A percentile compares a stretch with the other conserved stretches of the same genome.
These are phyloP conservation scores for Ophiorrhiza pumila DNA, from an alignment of 257 asterid genomes.

Conservation along the genomic window DNA sequence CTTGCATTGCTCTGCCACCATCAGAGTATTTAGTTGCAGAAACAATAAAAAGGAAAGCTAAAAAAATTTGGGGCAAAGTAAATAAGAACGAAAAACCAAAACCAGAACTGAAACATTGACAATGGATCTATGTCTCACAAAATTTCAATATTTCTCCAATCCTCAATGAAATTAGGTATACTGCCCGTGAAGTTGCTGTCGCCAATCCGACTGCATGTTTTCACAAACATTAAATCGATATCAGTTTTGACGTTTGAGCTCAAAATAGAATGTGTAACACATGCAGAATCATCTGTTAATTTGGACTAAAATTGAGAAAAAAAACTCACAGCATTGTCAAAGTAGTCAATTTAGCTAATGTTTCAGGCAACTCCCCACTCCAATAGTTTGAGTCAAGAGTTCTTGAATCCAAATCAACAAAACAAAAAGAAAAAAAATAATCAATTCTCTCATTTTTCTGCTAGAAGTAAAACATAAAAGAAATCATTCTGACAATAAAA, in stretches of 20 bases:
- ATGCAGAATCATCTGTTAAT: no score
- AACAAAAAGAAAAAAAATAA: no score
- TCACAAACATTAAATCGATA: not conserved
- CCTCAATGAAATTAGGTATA: constrained; percentile 47
- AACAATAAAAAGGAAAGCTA: not conserved
- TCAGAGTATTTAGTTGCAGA: not conserved
- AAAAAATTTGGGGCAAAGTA: no score
- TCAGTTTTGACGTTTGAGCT: no score
- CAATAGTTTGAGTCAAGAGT: constrained; percentile 51
- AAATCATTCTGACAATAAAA: no score
- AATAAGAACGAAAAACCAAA: no score
- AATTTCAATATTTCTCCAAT: constrained; percentile 44
- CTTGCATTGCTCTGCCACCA: constrained; percentile 48
- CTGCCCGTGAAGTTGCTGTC: constrained; percentile 60
- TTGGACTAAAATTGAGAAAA: not conserved
- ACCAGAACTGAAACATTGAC: not conserved
- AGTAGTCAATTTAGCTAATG: constrained; percentile 44
- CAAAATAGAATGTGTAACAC: no score
- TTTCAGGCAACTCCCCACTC: constrained; percentile 49
- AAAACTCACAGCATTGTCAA: constrained; percentile 50
- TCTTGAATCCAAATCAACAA: constrained; percentile 23
- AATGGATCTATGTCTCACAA: constrained; percentile 33
- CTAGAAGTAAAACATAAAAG: not conserved
- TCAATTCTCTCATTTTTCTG: no score
- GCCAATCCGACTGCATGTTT: constrained; percentile 43